A percentile compares a stretch with the other conserved stretches of the same genome.
Evolutionary conservation across 495 filamentous ascomycete genomes (phyloP).

Genomic region (Penicillium paradoxum): DNA sequence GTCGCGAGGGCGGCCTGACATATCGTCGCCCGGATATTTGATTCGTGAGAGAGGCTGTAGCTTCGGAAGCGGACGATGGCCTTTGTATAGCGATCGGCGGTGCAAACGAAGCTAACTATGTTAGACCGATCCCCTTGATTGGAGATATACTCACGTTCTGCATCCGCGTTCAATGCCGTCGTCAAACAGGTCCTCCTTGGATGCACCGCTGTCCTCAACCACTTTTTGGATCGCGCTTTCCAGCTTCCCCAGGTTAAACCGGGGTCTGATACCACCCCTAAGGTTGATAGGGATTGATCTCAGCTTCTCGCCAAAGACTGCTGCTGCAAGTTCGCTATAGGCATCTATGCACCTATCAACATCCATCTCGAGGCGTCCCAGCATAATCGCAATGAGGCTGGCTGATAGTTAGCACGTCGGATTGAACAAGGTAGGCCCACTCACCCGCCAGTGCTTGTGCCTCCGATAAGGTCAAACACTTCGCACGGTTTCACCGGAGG

Average conservation of each 20-base stretch:
- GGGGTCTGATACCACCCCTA: constrained; percentile 21
- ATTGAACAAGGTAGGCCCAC: constrained; percentile 1
- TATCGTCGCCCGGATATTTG: constrained; percentile 36
- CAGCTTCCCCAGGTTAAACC: constrained; percentile 38
- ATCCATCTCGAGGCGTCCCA: constrained; percentile 41
- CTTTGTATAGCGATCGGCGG: constrained; percentile 36
- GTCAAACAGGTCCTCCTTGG: constrained; percentile 25
- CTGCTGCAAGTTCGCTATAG: constrained; percentile 33
- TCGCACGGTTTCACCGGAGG: constrained; percentile 46
- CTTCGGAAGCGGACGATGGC: constrained; percentile 40
- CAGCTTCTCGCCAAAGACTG: constrained; percentile 35
- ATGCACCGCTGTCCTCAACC: constrained; percentile 29
- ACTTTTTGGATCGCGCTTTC: constrained; percentile 35
- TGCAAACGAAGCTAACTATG: constrained; percentile 45
- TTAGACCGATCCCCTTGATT: constrained; percentile 4
- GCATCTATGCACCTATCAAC: constrained; percentile 45
- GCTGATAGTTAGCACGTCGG: neutral
- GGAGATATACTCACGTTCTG: constrained; percentile 7
- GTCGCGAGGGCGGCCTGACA: constrained; percentile 46
- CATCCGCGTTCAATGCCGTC: neutral
- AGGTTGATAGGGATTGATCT: constrained; percentile 23
- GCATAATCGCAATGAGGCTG: constrained; percentile 37
- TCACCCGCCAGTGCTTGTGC: constrained; percentile 39
- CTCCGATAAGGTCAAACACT: constrained; percentile 41
- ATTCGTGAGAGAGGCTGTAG: constrained; percentile 36